Conservation (phyloP, 768 basidiomycete genomes). For the Boletus vinaceobasis region DNA sequence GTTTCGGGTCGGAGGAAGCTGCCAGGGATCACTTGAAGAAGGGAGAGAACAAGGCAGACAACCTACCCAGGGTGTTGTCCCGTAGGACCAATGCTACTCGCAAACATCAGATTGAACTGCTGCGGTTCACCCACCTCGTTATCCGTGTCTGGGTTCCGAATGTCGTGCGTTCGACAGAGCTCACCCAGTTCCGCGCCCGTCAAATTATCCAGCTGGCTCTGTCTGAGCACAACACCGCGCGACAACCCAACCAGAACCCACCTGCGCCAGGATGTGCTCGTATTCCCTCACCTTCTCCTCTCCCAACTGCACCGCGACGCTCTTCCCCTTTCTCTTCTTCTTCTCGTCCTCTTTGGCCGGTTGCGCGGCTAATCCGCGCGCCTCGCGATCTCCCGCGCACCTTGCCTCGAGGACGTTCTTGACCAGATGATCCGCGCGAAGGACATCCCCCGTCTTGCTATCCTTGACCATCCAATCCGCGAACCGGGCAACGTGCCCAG, state of each 20-base stretch:
- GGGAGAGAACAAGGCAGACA: accelerated
- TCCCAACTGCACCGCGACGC: slow-evolving; percentile 62
- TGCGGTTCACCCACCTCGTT: slow-evolving; percentile 93
- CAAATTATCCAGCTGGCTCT: slow-evolving; percentile 67
- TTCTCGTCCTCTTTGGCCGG: slow-evolving; percentile 54
- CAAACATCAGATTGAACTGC: slow-evolving; percentile 98
- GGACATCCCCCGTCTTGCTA: slow-evolving; percentile 88
- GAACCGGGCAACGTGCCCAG: slow-evolving; percentile 96
- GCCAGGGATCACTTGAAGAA: not conserved
- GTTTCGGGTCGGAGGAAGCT: slow-evolving; percentile 97
- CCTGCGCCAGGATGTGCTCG: slow-evolving; percentile 84
- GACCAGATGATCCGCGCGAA: slow-evolving; percentile 95
- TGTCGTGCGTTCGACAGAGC: slow-evolving; percentile 74
- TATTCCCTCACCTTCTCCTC: slow-evolving; percentile 77
- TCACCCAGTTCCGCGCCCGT: slow-evolving; percentile 85
- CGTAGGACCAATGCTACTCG: slow-evolving; percentile 94
- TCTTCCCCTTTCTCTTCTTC: slow-evolving; percentile 73
- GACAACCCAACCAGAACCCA: slow-evolving; percentile 34
- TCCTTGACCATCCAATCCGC: slow-evolving; percentile 99
- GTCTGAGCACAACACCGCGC: not conserved
- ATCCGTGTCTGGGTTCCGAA: slow-evolving; percentile 87
- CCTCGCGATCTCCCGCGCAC: slow-evolving; percentile 87
- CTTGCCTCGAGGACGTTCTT: slow-evolving; percentile 89
- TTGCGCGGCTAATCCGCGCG: slow-evolving; percentile 69
- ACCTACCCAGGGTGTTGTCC: slow-evolving; percentile 89